These are phyloP conservation scores for Moelleriella libera DNA, from an alignment of 2,329 filamentous ascomycete species.

Conservation along the genomic window DNA sequence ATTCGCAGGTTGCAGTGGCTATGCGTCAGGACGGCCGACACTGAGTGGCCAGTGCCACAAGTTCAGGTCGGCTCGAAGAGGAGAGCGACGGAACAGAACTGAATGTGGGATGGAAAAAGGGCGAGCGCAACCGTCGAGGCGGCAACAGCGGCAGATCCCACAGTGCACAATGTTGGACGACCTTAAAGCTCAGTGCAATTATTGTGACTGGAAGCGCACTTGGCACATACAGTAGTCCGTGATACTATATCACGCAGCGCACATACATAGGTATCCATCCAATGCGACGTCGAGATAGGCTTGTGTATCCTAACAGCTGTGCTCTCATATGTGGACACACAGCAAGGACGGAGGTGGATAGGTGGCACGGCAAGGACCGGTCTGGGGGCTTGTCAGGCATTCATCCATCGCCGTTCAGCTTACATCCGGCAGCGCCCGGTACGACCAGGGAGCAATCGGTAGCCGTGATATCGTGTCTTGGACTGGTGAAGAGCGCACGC, in stretches of 20 bases:
- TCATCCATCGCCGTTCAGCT: not conserved
- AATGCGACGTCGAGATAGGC: not conserved
- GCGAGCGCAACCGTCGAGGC: not conserved
- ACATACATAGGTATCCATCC: not conserved
- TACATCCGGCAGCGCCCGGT: not conserved
- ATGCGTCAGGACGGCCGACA: not conserved
- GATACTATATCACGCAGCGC: not conserved
- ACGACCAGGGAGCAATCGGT: not conserved
- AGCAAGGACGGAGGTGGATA: not conserved
- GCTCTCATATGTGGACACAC: not conserved
- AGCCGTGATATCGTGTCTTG: not conserved
- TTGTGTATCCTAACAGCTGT: not conserved
- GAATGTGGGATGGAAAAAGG: not conserved
- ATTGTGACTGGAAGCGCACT: not conserved
- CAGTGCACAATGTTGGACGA: not conserved
- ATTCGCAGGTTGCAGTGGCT: not conserved
- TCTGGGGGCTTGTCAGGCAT: not conserved
- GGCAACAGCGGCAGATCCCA: not conserved
- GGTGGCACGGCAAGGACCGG: not conserved
- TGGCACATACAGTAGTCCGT: not conserved
- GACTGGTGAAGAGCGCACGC: not conserved
- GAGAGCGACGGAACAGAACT: not conserved
- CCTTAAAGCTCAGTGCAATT: not conserved
- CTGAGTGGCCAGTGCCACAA: not conserved
- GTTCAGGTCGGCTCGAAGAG: no score